These are phyloP conservation scores for Eimeria sp. DNA, from an alignment of 169 alveolate species.

Conservation along the genomic window DNA sequence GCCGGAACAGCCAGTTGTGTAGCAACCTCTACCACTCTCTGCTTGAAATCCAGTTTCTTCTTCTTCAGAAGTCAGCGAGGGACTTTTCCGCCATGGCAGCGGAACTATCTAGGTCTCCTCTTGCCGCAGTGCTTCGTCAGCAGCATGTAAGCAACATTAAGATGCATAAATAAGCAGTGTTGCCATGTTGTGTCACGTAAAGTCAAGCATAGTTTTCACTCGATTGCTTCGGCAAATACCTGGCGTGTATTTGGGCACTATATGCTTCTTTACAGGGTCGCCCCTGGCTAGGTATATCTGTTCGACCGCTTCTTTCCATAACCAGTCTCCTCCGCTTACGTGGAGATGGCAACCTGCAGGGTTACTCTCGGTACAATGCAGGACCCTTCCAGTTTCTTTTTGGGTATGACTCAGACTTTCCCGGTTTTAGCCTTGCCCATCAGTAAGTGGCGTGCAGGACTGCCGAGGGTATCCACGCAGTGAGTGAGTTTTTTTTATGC, in stretches of 20 bases:
- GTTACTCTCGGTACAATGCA: slow-evolving; percentile 63
- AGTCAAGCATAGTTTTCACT: background rate
- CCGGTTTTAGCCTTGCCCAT: background rate
- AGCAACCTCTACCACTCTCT: slow-evolving; percentile 17
- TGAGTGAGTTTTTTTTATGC: background rate
- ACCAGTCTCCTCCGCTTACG: slow-evolving; percentile 62
- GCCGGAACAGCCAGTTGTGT: slow-evolving; percentile 33
- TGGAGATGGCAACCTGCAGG: slow-evolving; percentile 76
- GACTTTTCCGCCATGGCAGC: slow-evolving; percentile 36
- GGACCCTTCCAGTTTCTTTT: slow-evolving; percentile 48
- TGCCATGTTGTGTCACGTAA: background rate
- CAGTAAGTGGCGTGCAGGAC: background rate
- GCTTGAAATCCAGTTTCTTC: slow-evolving; percentile 24
- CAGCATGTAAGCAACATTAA: slow-evolving; percentile 20
- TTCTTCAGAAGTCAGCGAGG: slow-evolving; percentile 36
- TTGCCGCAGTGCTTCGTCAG: slow-evolving; percentile 53
- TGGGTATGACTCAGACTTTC: slow-evolving; percentile 24
- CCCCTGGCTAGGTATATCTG: slow-evolving; percentile 58
- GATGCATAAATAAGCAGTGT: background rate
- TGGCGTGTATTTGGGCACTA: background rate
- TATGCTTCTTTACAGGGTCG: slow-evolving; percentile 22
- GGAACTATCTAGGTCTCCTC: slow-evolving; percentile 34
- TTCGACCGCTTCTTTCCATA: slow-evolving; percentile 54
- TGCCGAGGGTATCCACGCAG: background rate
- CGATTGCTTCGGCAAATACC: background rate